These are phyloP conservation scores for Trichocladium antarcticum DNA, from an alignment of 495 filamentous ascomycete genomes.

Conservation along the genomic window DNA sequence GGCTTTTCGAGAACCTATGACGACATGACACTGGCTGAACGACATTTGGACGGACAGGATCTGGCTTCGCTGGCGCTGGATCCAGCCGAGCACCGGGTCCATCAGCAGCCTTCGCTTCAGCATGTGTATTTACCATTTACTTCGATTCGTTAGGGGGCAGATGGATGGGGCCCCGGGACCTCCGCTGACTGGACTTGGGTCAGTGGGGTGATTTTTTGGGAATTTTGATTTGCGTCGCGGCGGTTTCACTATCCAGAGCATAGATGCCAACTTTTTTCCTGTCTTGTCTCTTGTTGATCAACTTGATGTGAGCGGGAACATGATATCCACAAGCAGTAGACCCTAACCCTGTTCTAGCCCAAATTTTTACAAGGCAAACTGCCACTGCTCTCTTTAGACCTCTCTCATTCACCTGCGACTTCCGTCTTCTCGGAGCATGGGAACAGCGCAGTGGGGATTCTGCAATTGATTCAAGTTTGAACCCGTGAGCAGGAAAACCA, in stretches of 20 bases:
- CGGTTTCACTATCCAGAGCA: not conserved
- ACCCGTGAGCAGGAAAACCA: too few species aligned
- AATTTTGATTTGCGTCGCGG: not conserved
- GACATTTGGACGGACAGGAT: not conserved
- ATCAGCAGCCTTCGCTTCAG: not conserved
- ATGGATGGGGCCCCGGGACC: not conserved
- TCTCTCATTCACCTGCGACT: too few species aligned
- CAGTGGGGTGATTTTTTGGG: not conserved
- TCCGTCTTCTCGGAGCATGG: too few species aligned
- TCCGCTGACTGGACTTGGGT: not conserved
- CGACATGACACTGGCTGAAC: conserved; percentile 4
- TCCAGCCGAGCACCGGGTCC: too few species aligned
- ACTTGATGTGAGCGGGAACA: too few species aligned
- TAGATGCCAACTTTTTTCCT: too few species aligned
- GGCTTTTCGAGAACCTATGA: not conserved
- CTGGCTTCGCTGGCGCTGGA: not conserved
- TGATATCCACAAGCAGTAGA: too few species aligned
- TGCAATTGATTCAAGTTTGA: too few species aligned
- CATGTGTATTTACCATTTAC: not conserved
- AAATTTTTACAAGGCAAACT: too few species aligned
- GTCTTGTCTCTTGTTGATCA: not conserved
- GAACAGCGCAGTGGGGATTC: too few species aligned
- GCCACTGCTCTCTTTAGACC: too few species aligned
- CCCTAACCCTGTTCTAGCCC: too few species aligned
- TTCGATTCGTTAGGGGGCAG: conserved; percentile 2